Evolutionary conservation across 169 alveolate species (phyloP).

Genomic region (Cyclospora cayetanensis): DNA sequence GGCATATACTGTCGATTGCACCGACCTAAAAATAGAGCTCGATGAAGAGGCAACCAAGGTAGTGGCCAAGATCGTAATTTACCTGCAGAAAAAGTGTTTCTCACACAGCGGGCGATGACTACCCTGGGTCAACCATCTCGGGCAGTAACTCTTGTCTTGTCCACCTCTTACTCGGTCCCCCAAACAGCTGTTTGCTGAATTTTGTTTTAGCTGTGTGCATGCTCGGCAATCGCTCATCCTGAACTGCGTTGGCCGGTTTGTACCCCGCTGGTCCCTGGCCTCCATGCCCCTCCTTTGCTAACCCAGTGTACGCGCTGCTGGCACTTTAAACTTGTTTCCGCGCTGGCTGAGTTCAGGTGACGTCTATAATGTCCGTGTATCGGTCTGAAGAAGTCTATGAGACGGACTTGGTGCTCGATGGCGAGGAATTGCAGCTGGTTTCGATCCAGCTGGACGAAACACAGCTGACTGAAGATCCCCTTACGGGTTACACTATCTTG

Average conservation of each 20-base stretch:
- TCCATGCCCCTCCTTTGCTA: neutral
- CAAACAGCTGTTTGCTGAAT: neutral
- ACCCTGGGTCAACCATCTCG: no score
- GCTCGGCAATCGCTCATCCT: neutral
- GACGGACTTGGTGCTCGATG: slow-evolving; percentile 86
- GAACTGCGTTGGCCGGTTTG: neutral
- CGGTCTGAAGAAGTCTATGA: slow-evolving; percentile 71
- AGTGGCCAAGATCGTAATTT: slow-evolving; percentile 65
- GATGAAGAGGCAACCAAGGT: slow-evolving; percentile 79
- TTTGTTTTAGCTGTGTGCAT: neutral
- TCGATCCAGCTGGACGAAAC: slow-evolving; percentile 80
- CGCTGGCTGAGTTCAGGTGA: slow-evolving; percentile 72
- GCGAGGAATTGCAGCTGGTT: slow-evolving; percentile 86
- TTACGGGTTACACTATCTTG: neutral
- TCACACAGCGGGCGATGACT: no score
- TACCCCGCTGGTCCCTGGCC: neutral
- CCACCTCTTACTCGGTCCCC: no score
- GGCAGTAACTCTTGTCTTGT: no score
- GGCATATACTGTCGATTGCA: slow-evolving; percentile 79
- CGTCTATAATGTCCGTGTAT: slow-evolving; percentile 39
- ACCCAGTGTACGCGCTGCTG: neutral
- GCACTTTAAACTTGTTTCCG: neutral
- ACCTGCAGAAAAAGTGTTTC: no score
- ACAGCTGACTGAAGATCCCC: slow-evolving; percentile 75
- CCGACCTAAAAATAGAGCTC: slow-evolving; percentile 79